Evolutionary conservation across 352 stramenopile genomes (phyloP).

Genomic region (Globisporangium alternatum): DNA sequence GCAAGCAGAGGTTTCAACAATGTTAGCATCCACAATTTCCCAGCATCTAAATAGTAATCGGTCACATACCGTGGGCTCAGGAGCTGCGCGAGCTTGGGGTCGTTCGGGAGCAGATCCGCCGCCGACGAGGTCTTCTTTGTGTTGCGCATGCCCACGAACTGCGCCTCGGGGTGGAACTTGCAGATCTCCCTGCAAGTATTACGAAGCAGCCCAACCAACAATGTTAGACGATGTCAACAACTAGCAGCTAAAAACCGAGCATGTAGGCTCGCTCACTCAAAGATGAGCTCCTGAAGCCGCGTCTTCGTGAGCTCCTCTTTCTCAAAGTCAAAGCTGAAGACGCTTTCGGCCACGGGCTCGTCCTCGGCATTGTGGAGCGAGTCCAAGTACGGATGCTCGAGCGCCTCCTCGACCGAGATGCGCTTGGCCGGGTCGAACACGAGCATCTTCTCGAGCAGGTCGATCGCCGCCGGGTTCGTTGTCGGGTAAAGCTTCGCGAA

Average conservation of each 20-base stretch:
- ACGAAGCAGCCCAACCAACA: conserved; percentile 1
- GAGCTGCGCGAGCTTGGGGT: conserved; percentile 39
- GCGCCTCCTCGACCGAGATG: conserved; percentile 91
- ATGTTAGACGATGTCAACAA: not conserved
- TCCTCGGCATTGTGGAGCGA: conserved; percentile 93
- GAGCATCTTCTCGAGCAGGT: conserved; percentile 86
- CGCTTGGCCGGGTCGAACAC: conserved; percentile 86
- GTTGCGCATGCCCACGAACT: conserved; percentile 15
- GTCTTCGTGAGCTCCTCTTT: conserved; percentile 82
- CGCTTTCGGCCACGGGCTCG: conserved; percentile 75
- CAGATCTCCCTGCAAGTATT: conserved; percentile 30
- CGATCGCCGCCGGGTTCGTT: conserved; percentile 63
- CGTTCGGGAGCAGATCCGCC: conserved; percentile 14
- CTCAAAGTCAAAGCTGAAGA: conserved; percentile 89
- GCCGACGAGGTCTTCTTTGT: conserved; percentile 2
- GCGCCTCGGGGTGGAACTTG: conserved; percentile 66
- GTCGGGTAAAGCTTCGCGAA: conserved; percentile 75
- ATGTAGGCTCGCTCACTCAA: conserved; percentile 49
- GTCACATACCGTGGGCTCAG: conserved; percentile 49
- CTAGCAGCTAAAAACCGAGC: not conserved
- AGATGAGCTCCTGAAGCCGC: conserved; percentile 85
- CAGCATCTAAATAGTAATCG: not conserved
- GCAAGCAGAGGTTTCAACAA: not conserved
- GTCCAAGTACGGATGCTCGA: conserved; percentile 89
- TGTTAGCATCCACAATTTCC: not conserved